phyloP scores from a whole-genome alignment of 2,329 filamentous ascomycete genomes.

The Fusarium duplospermum region DNA sequence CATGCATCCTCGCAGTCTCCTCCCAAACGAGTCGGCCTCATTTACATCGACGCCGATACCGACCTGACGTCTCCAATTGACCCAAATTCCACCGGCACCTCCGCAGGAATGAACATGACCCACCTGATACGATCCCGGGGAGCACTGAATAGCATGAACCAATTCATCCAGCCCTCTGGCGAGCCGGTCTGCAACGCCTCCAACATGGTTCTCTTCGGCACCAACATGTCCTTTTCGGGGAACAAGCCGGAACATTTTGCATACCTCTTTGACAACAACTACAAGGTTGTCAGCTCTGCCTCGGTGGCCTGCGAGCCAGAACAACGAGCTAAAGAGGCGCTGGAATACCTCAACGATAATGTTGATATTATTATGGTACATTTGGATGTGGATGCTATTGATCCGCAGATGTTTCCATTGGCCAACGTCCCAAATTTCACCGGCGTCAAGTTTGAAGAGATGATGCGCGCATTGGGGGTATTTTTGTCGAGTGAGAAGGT shows the following conservation, averaged over 20 bases:
- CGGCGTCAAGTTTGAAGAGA: conserved; percentile 29
- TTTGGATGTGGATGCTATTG: conserved; percentile 38
- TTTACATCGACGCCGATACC: conserved; percentile 41
- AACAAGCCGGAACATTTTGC: conserved; percentile 37
- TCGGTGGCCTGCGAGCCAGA: conserved; percentile 22
- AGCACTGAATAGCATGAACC: conserved; percentile 24
- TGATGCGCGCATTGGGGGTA: conserved; percentile 31
- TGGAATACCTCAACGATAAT: conserved; percentile 18
- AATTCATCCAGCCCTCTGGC: conserved; percentile 31
- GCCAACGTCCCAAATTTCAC: conserved; percentile 38
- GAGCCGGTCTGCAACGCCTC: conserved; percentile 29
- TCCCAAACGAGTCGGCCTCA: conserved; percentile 22
- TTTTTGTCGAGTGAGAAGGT: conserved; percentile 20
- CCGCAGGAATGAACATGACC: conserved; percentile 39
- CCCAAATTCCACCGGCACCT: conserved; percentile 26
- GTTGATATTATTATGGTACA: conserved; percentile 39
- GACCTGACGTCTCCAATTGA: conserved; percentile 35
- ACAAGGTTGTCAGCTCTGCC: conserved; percentile 33
- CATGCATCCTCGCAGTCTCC: neutral
- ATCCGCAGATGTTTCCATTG: conserved; percentile 30
- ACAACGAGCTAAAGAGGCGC: conserved; percentile 18
- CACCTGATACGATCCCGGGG: conserved; percentile 24
- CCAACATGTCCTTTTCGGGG: conserved; percentile 30
- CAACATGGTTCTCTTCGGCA: conserved; percentile 38
- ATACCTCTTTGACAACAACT: conserved; percentile 38